Evolutionary conservation across 129 eudicot species (phyloP), one percentile per base, ranked within the genome.

Genomic region (Flaveria ramosissima): DNA sequence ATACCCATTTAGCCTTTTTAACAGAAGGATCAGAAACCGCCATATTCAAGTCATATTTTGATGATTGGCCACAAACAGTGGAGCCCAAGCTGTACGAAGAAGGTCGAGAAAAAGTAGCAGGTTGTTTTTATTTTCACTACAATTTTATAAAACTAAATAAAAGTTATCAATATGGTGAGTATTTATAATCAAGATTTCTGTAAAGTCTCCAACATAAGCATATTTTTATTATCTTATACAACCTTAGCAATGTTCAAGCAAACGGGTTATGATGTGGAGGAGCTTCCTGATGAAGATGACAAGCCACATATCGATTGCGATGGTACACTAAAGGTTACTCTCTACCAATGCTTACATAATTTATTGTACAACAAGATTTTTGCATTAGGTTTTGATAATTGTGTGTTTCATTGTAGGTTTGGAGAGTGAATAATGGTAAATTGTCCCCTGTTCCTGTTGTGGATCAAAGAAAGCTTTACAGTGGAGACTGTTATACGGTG

Each of bases 41-140:
- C 65, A 71, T 60, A n/a, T 89, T 89, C 56, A 83, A 78, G 70
- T 85, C 96, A 24, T 85, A 83, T 78, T 89, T 89, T 76, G 82
- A 78, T 47, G 85, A 78, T 61, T 89, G 96, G 96, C 88, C 92
- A 57, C 86, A 70, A 79, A 80, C 63, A 76, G 84, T 80, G 77
- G 86, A 73, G 59, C 82, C 64, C 65, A 87, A 75, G 70, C 92
- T 86, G 11, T 86, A 86, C 26, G 89, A 87, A 78, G 89, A 83
- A 20, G 96, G 96, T 24, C 88, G 96, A 76, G 92, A 84, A 71
- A 89, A 89, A 85, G 96, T 89, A 39, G 96, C 92, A 83, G 92
- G 96, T 89, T 41, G 27, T 52, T 63, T 43, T 36, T 42, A 7
- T 67, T 19, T 53, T 63, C 12, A 0, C 72, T 47, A 60, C 77